These are phyloP conservation scores for Tuber magnatum DNA, from an alignment of 495 filamentous ascomycete species.

Conservation along the genomic window DNA sequence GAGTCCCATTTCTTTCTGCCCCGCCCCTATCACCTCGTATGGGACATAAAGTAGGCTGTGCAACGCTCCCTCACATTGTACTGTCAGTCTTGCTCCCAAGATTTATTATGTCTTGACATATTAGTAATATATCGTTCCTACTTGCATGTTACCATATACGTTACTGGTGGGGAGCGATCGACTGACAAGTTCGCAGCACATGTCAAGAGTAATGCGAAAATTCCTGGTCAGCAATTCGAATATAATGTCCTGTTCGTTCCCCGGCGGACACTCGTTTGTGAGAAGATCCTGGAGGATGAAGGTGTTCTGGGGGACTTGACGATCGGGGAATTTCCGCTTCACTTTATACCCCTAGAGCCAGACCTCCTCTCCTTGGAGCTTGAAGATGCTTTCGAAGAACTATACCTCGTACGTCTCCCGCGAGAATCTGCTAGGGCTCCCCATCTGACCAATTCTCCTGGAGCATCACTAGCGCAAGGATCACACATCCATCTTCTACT, in stretches of 20 bases:
- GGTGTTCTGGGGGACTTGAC: conserved; percentile 90
- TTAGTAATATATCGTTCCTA: conserved; percentile 16
- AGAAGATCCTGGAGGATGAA: conserved; percentile 85
- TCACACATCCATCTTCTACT: conserved; percentile 76
- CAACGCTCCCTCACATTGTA: conserved; percentile 55
- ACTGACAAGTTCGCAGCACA: conserved; percentile 56
- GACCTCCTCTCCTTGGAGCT: conserved; percentile 89
- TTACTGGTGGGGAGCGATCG: conserved; percentile 30
- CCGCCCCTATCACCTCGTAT: conserved; percentile 17
- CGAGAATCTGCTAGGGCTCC: neutral
- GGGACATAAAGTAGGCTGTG: conserved; percentile 59
- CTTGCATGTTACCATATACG: conserved; percentile 27
- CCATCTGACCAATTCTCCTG: neutral
- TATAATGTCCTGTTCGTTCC: conserved; percentile 82
- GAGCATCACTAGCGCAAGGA: conserved; percentile 62
- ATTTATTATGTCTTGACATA: conserved; percentile 44
- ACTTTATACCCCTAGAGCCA: conserved; percentile 83
- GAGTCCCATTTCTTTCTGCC: neutral
- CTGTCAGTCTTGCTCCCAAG: conserved; percentile 61
- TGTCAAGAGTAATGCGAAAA: conserved; percentile 74
- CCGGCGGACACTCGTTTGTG: conserved; percentile 80
- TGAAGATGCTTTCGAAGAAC: conserved; percentile 73
- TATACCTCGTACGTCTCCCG: conserved; percentile 61
- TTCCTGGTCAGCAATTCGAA: conserved; percentile 73
- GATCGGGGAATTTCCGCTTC: conserved; percentile 73